Conservation (phyloP, 2,329 filamentous ascomycete species). For the Rutstroemia sp. region DNA sequence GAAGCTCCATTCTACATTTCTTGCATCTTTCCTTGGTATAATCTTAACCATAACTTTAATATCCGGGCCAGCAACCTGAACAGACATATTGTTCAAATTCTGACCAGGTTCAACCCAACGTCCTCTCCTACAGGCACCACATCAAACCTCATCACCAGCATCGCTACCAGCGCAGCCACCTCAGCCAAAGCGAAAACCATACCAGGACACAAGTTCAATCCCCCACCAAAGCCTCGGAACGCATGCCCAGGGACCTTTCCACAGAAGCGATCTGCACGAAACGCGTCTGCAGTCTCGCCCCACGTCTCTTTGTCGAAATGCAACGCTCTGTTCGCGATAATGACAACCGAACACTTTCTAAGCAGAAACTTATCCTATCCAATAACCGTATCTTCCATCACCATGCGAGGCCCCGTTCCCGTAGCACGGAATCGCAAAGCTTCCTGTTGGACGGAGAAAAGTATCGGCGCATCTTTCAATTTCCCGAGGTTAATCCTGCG, state of each 20-base stretch:
- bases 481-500: background rate
- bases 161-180: background rate
- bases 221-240: slow-evolving; percentile 5
- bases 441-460: slow-evolving; percentile 1
- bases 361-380: background rate
- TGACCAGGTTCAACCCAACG: background rate
- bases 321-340: background rate
- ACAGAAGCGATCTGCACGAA: background rate
- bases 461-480: background rate
- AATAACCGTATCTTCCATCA: background rate
- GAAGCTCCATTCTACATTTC: background rate
- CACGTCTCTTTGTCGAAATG: background rate
- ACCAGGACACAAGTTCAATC: slow-evolving; percentile 3
- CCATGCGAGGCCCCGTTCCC: background rate
- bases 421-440: background rate
- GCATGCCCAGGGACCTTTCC: background rate
- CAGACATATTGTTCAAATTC: background rate
- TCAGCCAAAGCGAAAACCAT: background rate
- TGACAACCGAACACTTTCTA: background rate
- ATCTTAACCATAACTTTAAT: background rate
- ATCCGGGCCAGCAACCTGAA: background rate
- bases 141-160: background rate
- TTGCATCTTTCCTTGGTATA: background rate
- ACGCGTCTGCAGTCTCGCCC: background rate
- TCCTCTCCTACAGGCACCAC: background rate